A percentile compares a stretch with the other conserved stretches of the same genome.
Conservation (phyloP, 345 rosid genomes). For the Eucalyptus coolabah region DNA sequence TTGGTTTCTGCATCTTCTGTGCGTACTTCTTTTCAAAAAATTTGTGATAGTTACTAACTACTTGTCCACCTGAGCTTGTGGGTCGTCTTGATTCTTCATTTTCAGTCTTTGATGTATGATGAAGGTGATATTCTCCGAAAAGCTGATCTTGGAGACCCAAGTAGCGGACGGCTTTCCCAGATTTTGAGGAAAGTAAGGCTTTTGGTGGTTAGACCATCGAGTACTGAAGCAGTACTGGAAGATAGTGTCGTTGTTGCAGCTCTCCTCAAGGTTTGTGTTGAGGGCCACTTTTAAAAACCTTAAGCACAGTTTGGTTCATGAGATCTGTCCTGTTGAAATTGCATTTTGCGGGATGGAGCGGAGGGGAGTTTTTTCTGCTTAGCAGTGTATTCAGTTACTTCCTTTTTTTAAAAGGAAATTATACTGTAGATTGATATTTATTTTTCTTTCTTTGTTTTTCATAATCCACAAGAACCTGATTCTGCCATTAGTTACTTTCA, state of each 20-base stretch:
- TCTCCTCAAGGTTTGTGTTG: conserved; percentile 38
- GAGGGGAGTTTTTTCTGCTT: neutral
- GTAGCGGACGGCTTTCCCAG: conserved; percentile 43
- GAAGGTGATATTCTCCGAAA: conserved; percentile 63
- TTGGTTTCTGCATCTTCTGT: neutral
- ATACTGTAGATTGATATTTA: neutral
- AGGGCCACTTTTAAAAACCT: neutral
- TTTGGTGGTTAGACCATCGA: conserved; percentile 29
- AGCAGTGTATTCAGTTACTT: neutral
- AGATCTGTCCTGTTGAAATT: neutral
- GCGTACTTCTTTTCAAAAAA: neutral
- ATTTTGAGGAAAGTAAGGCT: conserved; percentile 33
- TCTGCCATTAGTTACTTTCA: neutral
- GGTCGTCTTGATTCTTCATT: neutral
- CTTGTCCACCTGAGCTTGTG: neutral
- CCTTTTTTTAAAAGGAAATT: neutral
- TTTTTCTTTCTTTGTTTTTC: neutral
- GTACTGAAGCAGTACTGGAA: conserved; percentile 30
- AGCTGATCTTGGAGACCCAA: conserved; percentile 37
- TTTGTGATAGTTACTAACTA: neutral
- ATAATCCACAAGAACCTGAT: neutral
- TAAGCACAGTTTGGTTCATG: neutral
- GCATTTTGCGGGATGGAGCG: neutral
- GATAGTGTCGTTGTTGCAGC: conserved; percentile 28
- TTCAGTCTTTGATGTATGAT: conserved; percentile 59